phyloP scores from a whole-genome alignment of 805 yeast species.

The Ogataea polymorpha region DNA sequence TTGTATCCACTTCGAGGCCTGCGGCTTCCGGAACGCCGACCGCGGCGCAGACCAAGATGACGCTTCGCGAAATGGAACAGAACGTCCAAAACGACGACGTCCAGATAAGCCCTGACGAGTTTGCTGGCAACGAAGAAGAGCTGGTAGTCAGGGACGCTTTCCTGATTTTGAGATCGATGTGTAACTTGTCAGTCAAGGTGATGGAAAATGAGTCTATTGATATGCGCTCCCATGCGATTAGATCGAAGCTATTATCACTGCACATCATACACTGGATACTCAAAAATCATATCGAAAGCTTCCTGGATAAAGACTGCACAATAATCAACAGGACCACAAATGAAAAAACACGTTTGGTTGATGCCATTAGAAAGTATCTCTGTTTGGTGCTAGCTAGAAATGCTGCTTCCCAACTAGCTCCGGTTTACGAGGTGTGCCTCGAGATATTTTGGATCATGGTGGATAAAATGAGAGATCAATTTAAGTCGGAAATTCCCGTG shows the following conservation, averaged over 20 bases:
- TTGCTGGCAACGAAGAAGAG: slow-evolving; percentile 57
- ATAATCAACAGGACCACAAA: slow-evolving; percentile 48
- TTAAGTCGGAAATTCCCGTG: slow-evolving; percentile 91
- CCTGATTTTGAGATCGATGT: slow-evolving; percentile 89
- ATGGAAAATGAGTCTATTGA: slow-evolving; percentile 75
- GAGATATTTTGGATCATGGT: slow-evolving; percentile 92
- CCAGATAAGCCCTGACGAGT: slow-evolving; percentile 44
- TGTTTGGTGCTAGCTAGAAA: slow-evolving; percentile 83
- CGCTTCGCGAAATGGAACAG: slow-evolving; percentile 56
- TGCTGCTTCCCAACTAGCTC: slow-evolving; percentile 87
- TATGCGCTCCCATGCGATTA: slow-evolving; percentile 86
- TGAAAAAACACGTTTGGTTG: slow-evolving; percentile 61
- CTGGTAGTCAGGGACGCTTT: slow-evolving; percentile 85
- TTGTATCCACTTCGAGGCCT: neutral
- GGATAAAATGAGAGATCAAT: slow-evolving; percentile 78
- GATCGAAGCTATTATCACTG: slow-evolving; percentile 85
- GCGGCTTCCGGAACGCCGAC: neutral
- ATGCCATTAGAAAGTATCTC: slow-evolving; percentile 79
- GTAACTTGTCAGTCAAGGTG: slow-evolving; percentile 83
- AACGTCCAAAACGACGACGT: slow-evolving; percentile 52
- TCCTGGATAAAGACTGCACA: slow-evolving; percentile 56
- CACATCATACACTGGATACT: slow-evolving; percentile 85
- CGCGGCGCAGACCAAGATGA: slow-evolving; percentile 33
- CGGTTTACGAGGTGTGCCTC: slow-evolving; percentile 85
- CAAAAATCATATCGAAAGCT: slow-evolving; percentile 80